phyloP scores from a whole-genome alignment of 257 asterid species.

The Nicotiana undulata region DNA sequence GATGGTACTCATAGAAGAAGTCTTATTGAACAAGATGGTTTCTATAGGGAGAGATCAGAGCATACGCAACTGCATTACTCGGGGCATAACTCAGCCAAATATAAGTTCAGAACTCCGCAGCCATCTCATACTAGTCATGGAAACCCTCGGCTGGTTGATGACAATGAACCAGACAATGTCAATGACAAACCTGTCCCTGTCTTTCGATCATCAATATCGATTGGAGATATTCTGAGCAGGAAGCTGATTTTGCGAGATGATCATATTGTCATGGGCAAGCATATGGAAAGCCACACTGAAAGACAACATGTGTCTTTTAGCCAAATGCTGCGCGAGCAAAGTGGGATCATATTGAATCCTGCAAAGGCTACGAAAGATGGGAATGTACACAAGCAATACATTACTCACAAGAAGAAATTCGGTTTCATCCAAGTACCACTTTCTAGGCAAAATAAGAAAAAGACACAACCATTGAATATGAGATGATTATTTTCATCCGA shows the following conservation, averaged over 20 bases:
- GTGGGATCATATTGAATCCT: slow-evolving; percentile 52
- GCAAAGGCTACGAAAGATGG: slow-evolving; percentile 26
- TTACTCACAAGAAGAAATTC: slow-evolving; percentile 71
- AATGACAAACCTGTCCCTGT: slow-evolving; percentile 26
- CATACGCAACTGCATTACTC: slow-evolving; percentile 10
- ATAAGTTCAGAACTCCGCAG: slow-evolving; percentile 49
- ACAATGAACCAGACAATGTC: slow-evolving; percentile 1
- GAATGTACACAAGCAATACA: slow-evolving; percentile 41
- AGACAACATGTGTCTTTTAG: slow-evolving; percentile 58
- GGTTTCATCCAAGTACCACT: slow-evolving; percentile 84
- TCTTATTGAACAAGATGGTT: slow-evolving; percentile 9
- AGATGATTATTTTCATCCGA: slow-evolving; percentile 9
- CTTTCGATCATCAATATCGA: slow-evolving; percentile 47
- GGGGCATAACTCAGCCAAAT: slow-evolving; percentile 22
- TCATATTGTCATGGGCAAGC: slow-evolving; percentile 28
- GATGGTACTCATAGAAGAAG: slow-evolving; percentile 18
- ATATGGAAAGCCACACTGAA: slow-evolving; percentile 36
- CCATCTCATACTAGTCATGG: slow-evolving; percentile 16
- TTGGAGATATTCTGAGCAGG: slow-evolving; percentile 49
- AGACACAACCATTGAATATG: slow-evolving; percentile 28
- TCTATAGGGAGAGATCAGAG: slow-evolving; percentile 14
- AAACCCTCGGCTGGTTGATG: slow-evolving; percentile 21
- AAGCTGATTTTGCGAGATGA: slow-evolving; percentile 50
- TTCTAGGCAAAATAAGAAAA: slow-evolving; percentile 61
- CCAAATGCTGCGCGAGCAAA: slow-evolving; percentile 78